phyloP scores from a whole-genome alignment of 352 stramenopile genomes.

The Globisporangium takayamanum region DNA sequence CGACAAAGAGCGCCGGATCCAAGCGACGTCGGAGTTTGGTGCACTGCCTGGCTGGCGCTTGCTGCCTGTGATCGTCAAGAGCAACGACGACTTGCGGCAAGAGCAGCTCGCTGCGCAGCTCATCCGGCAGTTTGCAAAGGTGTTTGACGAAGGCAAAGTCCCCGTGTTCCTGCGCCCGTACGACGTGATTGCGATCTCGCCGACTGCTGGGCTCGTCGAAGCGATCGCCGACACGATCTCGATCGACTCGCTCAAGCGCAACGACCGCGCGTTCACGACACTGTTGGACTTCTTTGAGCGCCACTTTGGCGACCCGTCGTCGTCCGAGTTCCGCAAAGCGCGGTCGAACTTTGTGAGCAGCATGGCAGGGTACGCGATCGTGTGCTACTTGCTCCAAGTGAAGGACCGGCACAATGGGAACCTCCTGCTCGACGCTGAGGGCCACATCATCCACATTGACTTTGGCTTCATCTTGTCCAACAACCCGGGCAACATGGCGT shows the following conservation, averaged over 20 bases:
- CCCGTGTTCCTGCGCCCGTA: constrained; percentile 95
- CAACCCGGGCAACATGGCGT: constrained; percentile 90
- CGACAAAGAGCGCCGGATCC: constrained; percentile 91
- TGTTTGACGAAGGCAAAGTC: constrained; percentile 92
- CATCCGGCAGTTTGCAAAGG: constrained; percentile 91
- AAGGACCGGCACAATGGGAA: constrained; percentile 99
- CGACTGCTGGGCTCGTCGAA: constrained; percentile 94
- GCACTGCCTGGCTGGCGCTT: constrained; percentile 85
- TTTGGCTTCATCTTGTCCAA: constrained; percentile 95
- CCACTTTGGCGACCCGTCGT: constrained; percentile 85
- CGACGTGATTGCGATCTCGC: constrained; percentile 93
- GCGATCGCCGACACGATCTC: constrained; percentile 96
- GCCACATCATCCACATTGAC: constrained; percentile 97
- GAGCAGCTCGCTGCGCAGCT: constrained; percentile 97
- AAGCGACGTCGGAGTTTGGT: constrained; percentile 82
- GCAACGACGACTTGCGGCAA: constrained; percentile 96
- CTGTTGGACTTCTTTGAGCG: constrained; percentile 92
- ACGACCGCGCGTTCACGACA: constrained; percentile 88
- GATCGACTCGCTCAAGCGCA: constrained; percentile 97
- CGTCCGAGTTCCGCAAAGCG: constrained; percentile 67
- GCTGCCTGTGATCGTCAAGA: constrained; percentile 96
- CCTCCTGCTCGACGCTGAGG: constrained; percentile 93
- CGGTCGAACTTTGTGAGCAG: constrained; percentile 85
- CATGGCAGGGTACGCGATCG: constrained; percentile 89
- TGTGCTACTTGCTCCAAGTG: constrained; percentile 96